Conservation (phyloP, 768 basidiomycete genomes). For the Chalciporus piperatus region DNA sequence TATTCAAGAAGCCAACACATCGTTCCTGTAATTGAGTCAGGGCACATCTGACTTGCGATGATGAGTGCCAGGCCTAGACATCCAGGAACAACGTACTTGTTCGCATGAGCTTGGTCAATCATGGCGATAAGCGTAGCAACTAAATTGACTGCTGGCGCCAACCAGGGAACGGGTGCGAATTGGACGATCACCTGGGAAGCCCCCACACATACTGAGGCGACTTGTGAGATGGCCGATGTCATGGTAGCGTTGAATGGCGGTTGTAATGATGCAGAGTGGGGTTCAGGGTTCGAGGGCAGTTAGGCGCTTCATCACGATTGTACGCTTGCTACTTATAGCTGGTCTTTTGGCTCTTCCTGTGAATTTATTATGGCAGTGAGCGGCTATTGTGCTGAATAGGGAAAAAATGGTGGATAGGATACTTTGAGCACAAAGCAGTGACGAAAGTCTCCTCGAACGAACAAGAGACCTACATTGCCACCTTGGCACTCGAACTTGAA, state of each 20-base stretch:
- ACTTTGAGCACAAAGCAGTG: no score
- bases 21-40: constrained; percentile 45
- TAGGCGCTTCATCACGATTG: not conserved
- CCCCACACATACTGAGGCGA: not conserved
- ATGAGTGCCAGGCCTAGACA: constrained; percentile 3
- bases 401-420: no score
- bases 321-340: not conserved
- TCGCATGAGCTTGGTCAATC: constrained; percentile 46
- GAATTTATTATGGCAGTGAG: not conserved
- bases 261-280: not conserved
- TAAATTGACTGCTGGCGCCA: constrained; percentile 41
- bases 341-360: no score
- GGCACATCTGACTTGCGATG: constrained; percentile 32
- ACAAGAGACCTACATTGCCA: no score
- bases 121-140: constrained; percentile 43
- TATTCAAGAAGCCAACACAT: constrained; percentile 42
- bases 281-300: not conserved
- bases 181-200: constrained; percentile 44
- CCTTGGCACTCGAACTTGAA: no score
- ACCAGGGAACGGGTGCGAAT: constrained; percentile 47
- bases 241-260: not conserved
- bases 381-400: no score
- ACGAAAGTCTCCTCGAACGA: no score
- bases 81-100: constrained; percentile 36
- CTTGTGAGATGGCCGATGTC: not conserved